Conservation (phyloP, 2,329 filamentous ascomycete species). For the Pseudocercospora vitis region DNA sequence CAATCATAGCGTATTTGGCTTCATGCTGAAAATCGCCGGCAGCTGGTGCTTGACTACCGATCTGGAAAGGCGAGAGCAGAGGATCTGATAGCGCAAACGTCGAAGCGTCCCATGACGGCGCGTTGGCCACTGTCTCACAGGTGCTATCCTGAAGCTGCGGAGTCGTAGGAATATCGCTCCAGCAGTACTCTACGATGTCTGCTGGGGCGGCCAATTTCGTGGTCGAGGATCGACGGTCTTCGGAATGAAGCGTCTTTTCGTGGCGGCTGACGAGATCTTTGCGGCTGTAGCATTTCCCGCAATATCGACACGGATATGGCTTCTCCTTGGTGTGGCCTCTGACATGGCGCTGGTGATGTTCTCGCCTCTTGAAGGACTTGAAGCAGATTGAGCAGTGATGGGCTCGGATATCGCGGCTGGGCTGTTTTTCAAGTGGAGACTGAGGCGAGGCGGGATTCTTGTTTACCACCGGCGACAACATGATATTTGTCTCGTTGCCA, state of each 20-base stretch:
- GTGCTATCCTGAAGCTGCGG: background rate
- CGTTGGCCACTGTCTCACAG: background rate
- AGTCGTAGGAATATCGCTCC: background rate
- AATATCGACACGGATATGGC: conserved; percentile 15
- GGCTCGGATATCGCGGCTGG: background rate
- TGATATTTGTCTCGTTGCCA: too few relatives aligned
- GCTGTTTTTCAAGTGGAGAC: background rate
- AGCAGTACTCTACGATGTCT: background rate
- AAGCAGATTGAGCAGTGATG: conserved; percentile 2
- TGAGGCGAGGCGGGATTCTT: too few relatives aligned
- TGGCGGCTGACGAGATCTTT: conserved; percentile 18
- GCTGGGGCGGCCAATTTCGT: background rate
- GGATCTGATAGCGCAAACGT: background rate
- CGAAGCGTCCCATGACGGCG: background rate
- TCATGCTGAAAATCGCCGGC: background rate
- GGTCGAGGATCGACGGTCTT: background rate
- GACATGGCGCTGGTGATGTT: conserved; percentile 4
- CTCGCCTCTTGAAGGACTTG: conserved; percentile 9
- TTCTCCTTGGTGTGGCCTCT: conserved; percentile 15
- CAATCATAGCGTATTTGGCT: background rate
- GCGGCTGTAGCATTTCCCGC: conserved; percentile 9
- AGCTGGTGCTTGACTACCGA: background rate
- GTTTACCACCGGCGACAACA: too few relatives aligned
- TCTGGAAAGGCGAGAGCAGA: background rate
- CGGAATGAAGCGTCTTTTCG: conserved; percentile 15